A percentile compares a stretch with the other conserved stretches of the same genome.
Conservation (phyloP, 2,329 filamentous ascomycete genomes). For the Aureobasidium vineae region DNA sequence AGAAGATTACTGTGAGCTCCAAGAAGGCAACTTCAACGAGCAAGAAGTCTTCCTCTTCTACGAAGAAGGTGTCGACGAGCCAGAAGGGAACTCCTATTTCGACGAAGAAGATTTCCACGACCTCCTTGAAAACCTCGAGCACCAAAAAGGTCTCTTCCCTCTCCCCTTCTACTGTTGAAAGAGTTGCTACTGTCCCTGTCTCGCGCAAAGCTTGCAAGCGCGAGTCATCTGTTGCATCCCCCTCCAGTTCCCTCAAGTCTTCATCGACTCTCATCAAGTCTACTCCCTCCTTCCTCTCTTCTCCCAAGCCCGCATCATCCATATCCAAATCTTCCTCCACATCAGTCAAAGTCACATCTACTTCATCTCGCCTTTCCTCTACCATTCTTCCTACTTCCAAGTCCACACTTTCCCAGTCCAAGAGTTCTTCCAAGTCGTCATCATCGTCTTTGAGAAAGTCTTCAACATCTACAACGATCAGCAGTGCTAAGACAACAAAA, state of each 20-base stretch:
- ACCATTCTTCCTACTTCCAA: neutral
- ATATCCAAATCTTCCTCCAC: neutral
- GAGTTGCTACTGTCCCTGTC: conserved; percentile 6
- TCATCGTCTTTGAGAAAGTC: neutral
- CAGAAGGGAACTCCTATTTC: neutral
- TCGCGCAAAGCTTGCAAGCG: conserved; percentile 20
- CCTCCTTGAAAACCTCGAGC: conserved; percentile 22
- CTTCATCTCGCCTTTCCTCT: neutral
- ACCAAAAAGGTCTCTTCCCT: conserved; percentile 21
- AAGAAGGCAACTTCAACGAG: conserved; percentile 23
- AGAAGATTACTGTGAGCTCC: conserved; percentile 12
- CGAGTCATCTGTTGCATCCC: conserved; percentile 9
- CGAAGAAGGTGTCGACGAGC: conserved; percentile 14
- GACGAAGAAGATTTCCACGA: conserved; percentile 20
- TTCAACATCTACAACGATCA: conserved; percentile 25
- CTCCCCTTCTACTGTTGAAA: conserved; percentile 19
- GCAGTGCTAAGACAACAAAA: neutral
- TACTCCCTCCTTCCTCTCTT: neutral
- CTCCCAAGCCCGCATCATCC: neutral
- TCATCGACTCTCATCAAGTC: conserved; percentile 10
- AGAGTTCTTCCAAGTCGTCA: conserved; percentile 12
- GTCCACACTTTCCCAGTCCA: neutral
- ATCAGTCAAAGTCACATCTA: neutral
- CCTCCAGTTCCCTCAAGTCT: neutral
- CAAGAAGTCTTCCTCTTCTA: conserved; percentile 19